phyloP scores from a whole-genome alignment of 495 filamentous ascomycete genomes.

The Friedmanniomyces endolithicus region DNA sequence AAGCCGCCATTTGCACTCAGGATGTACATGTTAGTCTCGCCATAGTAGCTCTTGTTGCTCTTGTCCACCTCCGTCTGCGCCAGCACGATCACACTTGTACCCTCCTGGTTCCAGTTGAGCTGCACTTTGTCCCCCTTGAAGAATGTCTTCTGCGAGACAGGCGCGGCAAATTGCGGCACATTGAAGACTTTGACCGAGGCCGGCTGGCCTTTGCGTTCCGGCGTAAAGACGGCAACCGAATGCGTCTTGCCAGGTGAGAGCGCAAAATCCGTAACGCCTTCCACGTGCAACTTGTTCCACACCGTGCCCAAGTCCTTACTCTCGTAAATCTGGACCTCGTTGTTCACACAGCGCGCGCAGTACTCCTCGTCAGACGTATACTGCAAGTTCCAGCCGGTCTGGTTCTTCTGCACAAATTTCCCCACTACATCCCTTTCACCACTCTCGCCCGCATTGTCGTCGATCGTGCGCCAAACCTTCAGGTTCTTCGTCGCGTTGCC shows the following conservation, averaged over 20 bases:
- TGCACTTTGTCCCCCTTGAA: conserved; percentile 98
- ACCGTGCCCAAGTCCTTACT: conserved; percentile 70
- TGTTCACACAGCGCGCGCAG: conserved; percentile 87
- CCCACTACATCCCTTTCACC: conserved; percentile 62
- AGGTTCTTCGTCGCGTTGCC: conserved; percentile 90
- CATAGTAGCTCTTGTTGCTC: conserved; percentile 96
- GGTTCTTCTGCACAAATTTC: conserved; percentile 83
- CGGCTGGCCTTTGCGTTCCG: conserved; percentile 91
- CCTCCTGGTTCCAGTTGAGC: conserved; percentile 89
- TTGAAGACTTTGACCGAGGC: conserved; percentile 89
- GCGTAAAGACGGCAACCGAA: conserved; percentile 83
- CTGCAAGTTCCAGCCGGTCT: conserved; percentile 94
- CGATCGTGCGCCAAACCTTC: conserved; percentile 81
- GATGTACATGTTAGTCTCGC: conserved; percentile 93
- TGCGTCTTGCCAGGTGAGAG: conserved; percentile 77
- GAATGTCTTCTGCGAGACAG: conserved; percentile 94
- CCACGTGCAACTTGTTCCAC: conserved; percentile 88
- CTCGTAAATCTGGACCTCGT: conserved; percentile 94
- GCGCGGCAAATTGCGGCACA: conserved; percentile 62
- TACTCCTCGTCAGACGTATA: conserved; percentile 85
- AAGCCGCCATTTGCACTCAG: conserved; percentile 83
- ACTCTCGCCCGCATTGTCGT: conserved; percentile 34
- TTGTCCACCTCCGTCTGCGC: conserved; percentile 97
- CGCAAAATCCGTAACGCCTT: conserved; percentile 84
- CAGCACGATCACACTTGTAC: conserved; percentile 83